These are phyloP conservation scores for Aegilops tauschii DNA, from an alignment of 176 grass and related monocot genomes.

Conservation along the genomic window DNA sequence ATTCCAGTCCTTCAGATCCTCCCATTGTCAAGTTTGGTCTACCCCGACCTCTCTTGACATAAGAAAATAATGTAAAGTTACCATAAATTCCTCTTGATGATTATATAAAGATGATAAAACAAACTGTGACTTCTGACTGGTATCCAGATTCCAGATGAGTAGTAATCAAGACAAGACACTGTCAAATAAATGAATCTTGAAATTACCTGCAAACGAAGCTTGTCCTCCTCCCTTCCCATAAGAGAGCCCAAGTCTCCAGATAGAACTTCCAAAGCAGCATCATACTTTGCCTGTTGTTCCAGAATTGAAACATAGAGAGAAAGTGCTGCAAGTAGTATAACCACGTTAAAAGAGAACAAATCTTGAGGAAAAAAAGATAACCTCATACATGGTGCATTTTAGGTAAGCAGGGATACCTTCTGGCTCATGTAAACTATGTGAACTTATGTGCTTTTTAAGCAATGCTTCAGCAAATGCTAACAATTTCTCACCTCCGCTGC, in stretches of 20 bases:
- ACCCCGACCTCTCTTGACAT: too few relatives aligned
- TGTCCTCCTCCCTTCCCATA: slow-evolving; percentile 87
- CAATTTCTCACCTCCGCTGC: slow-evolving; percentile 69
- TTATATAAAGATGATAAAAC: background rate
- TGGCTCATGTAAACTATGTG: slow-evolving; percentile 84
- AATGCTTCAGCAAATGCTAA: slow-evolving; percentile 74
- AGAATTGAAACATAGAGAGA: slow-evolving; percentile 83
- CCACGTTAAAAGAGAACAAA: slow-evolving; percentile 32
- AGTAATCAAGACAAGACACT: slow-evolving; percentile 5
- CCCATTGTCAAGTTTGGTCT: too few relatives aligned
- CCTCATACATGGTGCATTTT: background rate
- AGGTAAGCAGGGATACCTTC: slow-evolving; percentile 63
- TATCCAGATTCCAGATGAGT: background rate
- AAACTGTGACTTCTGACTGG: slow-evolving; percentile 13
- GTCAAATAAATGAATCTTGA: slow-evolving; percentile 23
- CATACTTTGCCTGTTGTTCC: slow-evolving; percentile 94
- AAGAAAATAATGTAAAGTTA: background rate
- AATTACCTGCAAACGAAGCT: slow-evolving; percentile 86
- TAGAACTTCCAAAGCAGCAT: slow-evolving; percentile 81
- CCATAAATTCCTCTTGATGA: background rate
- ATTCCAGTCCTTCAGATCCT: too few relatives aligned
- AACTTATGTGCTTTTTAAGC: slow-evolving; percentile 87
- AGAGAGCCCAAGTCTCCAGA: slow-evolving; percentile 90
- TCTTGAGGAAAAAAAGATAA: background rate
- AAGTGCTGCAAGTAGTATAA: slow-evolving; percentile 58